Percentiles rank a stretch among this genome's conserved stretches.
Conservation (phyloP, 345 rosid species). For the Ceriops zippeliana region DNA sequence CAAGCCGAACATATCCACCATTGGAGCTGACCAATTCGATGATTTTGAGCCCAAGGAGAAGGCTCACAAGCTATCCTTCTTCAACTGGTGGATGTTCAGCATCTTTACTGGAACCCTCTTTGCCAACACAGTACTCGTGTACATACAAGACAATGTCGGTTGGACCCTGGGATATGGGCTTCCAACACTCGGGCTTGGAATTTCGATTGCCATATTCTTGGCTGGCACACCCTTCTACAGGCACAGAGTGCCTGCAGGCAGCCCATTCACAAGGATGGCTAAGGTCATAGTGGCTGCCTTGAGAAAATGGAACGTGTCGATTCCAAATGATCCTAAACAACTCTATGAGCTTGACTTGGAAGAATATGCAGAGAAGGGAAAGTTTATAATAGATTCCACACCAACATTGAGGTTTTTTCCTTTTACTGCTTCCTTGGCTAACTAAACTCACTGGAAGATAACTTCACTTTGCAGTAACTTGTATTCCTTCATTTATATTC, state of each 20-base stretch:
- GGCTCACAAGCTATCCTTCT: conserved; percentile 71
- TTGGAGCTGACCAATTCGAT: conserved; percentile 92
- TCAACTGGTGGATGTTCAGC: conserved; percentile 99
- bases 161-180: conserved; percentile 81
- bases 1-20: conserved; percentile 88
- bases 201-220: conserved; percentile 55
- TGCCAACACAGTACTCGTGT: conserved; percentile 78
- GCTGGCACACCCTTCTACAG: conserved; percentile 74
- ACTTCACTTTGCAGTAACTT: too few species aligned
- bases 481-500: too few species aligned
- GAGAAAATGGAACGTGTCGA: conserved; percentile 45
- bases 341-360: conserved; percentile 55
- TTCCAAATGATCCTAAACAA: conserved; percentile 40
- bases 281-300: conserved; percentile 66
- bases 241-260: conserved; percentile 65
- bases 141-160: conserved; percentile 84
- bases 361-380: conserved; percentile 47
- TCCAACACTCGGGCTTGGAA: conserved; percentile 61
- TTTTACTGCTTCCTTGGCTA: too few species aligned
- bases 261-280: conserved; percentile 77
- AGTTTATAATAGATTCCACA: conserved; percentile 59
- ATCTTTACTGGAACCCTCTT: conserved; percentile 84
- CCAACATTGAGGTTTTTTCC: conserved; percentile 46
- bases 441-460: too few species aligned
- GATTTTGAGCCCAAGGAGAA: conserved; percentile 77